Percentiles rank a stretch among this genome's conserved stretches.
Evolutionary conservation across 805 yeast species (phyloP).

Genomic region (Saturnispora dispora): DNA sequence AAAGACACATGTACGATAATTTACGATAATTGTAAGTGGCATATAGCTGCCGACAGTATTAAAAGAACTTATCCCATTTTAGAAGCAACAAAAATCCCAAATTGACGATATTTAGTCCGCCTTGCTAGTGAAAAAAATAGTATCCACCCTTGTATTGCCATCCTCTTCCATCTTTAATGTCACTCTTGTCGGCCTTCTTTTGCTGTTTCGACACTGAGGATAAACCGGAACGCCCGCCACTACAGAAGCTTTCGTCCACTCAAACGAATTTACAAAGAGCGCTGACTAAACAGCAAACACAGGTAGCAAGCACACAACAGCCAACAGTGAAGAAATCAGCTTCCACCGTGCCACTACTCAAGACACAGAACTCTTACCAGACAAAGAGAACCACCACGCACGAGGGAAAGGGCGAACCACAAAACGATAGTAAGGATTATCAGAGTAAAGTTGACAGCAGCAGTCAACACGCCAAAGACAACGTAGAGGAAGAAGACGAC

Average conservation of each 20-base stretch:
- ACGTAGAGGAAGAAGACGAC: not conserved
- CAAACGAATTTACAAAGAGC: conserved; percentile 30
- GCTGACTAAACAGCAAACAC: conserved; percentile 18
- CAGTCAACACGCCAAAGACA: not conserved
- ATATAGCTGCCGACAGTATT: not conserved
- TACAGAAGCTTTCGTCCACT: conserved; percentile 19
- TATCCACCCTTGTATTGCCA: not conserved
- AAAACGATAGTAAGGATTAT: not conserved
- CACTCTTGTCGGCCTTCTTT: conserved; percentile 27
- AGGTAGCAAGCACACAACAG: conserved; percentile 8
- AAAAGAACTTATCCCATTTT: not conserved
- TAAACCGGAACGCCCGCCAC: conserved; percentile 23
- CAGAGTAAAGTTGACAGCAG: not conserved
- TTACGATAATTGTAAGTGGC: not conserved
- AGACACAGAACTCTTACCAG: not conserved
- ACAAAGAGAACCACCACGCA: not conserved
- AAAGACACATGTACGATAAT: not conserved
- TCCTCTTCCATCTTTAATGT: conserved; percentile 18
- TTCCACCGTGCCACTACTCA: not conserved
- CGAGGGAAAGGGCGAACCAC: not conserved
- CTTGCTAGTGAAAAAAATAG: not conserved
- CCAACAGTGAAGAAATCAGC: not conserved
- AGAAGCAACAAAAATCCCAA: not conserved
- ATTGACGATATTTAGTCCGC: not conserved
- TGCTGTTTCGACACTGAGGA: conserved; percentile 29